Evolutionary conservation across 257 asterid genomes (phyloP).

Genomic region (Scutellaria barbata): DNA sequence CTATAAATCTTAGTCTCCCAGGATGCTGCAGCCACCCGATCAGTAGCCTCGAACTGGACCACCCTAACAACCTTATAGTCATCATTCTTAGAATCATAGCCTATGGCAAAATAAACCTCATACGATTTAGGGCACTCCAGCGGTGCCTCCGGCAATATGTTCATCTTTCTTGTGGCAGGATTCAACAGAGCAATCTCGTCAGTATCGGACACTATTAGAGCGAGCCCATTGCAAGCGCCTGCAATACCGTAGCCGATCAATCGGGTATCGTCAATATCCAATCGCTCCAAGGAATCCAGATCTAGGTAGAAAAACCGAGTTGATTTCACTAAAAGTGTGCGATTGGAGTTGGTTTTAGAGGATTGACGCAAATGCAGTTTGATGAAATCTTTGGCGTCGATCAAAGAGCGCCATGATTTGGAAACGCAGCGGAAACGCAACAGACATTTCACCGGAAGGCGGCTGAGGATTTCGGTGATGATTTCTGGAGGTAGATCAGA

Average conservation of each 20-base stretch:
- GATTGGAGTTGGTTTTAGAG: conserved; percentile 16
- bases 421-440: conserved; percentile 30
- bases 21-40: neutral
- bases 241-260: neutral
- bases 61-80: conserved; percentile 47
- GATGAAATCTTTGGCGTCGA: conserved; percentile 18
- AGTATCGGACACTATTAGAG: neutral
- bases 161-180: conserved; percentile 9
- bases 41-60: conserved; percentile 24
- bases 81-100: conserved; percentile 39
- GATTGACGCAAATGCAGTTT: conserved; percentile 21
- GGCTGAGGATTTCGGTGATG: conserved; percentile 12
- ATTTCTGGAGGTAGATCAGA: conserved; percentile 1
- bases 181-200: conserved; percentile 23
- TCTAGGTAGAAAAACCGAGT: conserved; percentile 1
- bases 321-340: neutral
- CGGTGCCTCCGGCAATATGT: conserved; percentile 4
- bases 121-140: neutral
- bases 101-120: conserved; percentile 34
- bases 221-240: conserved; percentile 24
- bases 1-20: conserved; percentile 41
- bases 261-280: neutral
- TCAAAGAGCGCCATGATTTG: conserved; percentile 28
- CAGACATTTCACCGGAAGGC: conserved; percentile 28
- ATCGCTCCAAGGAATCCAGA: conserved; percentile 27